Evolutionary conservation across 768 basidiomycete genomes (phyloP), one percentile per base, ranked within the genome.

Genomic region (Cantharellus cinnabarinus): DNA sequence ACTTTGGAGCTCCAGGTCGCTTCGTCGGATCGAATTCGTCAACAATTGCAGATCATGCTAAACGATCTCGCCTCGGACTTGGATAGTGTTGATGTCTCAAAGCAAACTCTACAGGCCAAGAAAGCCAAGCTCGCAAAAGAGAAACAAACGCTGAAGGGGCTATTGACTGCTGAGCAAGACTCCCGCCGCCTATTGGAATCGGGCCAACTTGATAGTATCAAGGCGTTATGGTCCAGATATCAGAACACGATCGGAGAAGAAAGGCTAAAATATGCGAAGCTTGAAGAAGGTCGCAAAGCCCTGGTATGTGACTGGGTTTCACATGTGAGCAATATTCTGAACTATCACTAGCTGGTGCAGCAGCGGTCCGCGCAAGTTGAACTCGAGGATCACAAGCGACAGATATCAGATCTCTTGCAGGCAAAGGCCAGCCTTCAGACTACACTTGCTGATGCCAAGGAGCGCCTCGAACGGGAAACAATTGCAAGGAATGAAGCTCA

Each of bases 241-340:
- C 77, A 79, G 68, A 74, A 72, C 61, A 75, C 76, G 0, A 80
- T 82, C 42, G 61, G 72, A 0, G 73, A 76, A 54, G 82, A 84
- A 66, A 75, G 80, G 34, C 77, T 79, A 54, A 81, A 75, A 60
- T 82, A 81, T 62, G 66, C 72, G 48, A 77, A 79, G 35, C 69
- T 83, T 10, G 83, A 85, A 63, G 83, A 83, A 63, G 83, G 82
- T 14, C 74, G 79, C 52, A 82, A 79, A 65, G 81, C 83, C 58
- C 67, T 85, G 63, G 81, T 84, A 68, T 62, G 79, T 69, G 51
- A 39, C 15, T 65, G 66, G 50, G 51, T 29, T 4, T n/a, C 20
- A 14, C 40, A 42, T 42, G 34, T 15, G 7, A 41, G 53, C 29
- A 37, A 37, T n/a, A 7, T 56, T 42, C 44, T 39, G 50, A 3